These are phyloP conservation scores for Camellia oleifera DNA, from an alignment of 179 eudicot species.

Conservation along the genomic window DNA sequence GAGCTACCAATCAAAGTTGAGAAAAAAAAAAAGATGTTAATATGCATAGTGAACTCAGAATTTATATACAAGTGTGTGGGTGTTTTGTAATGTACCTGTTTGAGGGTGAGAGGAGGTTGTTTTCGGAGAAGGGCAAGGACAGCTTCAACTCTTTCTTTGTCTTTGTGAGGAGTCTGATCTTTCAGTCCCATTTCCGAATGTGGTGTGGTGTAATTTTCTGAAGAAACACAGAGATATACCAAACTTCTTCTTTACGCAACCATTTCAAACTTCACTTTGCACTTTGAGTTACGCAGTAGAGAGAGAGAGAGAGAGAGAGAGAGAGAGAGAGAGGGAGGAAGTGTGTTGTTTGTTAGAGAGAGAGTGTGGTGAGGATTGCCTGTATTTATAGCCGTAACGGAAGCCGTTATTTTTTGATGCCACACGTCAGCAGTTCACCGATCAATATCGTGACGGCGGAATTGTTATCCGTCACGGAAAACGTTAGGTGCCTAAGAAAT, in stretches of 20 bases:
- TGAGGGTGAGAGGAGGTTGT: constrained; percentile 75
- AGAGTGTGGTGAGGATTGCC: constrained; percentile 5
- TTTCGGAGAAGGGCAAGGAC: constrained; percentile 64
- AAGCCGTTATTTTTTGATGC: constrained; percentile 28
- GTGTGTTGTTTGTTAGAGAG: neutral
- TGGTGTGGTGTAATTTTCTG: constrained; percentile 12
- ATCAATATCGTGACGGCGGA: constrained; percentile 23
- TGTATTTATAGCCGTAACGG: constrained; percentile 43
- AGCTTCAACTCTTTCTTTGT: constrained; percentile 52
- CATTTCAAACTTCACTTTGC: neutral
- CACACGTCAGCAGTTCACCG: neutral
- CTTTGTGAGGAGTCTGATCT: constrained; percentile 20
- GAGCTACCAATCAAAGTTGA: too few species aligned
- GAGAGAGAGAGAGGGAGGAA: neutral
- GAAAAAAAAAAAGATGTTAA: too few species aligned
- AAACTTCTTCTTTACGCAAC: constrained; percentile 34
- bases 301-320: constrained; percentile 4
- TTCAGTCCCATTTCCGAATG: constrained; percentile 43
- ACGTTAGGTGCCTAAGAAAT: neutral
- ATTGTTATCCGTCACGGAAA: constrained; percentile 34
- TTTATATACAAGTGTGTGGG: neutral
- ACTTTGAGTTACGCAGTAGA: neutral
- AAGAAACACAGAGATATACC: constrained; percentile 35
- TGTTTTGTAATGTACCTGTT: constrained; percentile 45
- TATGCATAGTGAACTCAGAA: neutral